Conservation (phyloP, 2,329 filamentous ascomycete species). For the Aspergillus phoenicis region DNA sequence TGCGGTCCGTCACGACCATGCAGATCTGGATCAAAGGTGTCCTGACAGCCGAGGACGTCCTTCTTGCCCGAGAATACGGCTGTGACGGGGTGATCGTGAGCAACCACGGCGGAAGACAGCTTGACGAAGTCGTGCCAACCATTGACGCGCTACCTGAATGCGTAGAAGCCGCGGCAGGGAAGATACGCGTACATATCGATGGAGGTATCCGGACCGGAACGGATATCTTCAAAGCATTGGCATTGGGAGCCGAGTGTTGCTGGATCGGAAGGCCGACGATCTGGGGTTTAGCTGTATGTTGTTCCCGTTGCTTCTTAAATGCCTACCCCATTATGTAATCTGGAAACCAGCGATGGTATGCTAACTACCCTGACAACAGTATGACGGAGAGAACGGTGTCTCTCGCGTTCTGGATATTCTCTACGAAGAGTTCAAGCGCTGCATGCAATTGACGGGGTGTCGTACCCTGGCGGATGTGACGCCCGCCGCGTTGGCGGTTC, state of each 20-base stretch:
- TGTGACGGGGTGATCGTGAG: constrained; percentile 42
- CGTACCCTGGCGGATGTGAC: constrained; percentile 30
- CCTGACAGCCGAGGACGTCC: constrained; percentile 39
- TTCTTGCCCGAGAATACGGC: constrained; percentile 37
- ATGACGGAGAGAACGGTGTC: constrained; percentile 36
- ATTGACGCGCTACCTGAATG: constrained; percentile 39
- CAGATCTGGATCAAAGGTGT: constrained; percentile 41
- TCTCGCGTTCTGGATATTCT: constrained; percentile 35
- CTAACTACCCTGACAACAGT: constrained; percentile 21
- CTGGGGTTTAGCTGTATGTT: constrained; percentile 40
- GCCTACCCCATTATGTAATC: too few species aligned
- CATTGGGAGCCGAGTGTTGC: constrained; percentile 37
- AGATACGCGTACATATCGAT: constrained; percentile 38
- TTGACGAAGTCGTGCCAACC: constrained; percentile 40
- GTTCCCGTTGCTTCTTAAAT: background rate
- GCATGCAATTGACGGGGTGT: constrained; percentile 34
- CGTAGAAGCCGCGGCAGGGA: constrained; percentile 32
- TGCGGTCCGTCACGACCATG: constrained; percentile 52
- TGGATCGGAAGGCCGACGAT: constrained; percentile 37
- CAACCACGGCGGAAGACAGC: constrained; percentile 44
- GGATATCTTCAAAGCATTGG: constrained; percentile 43
- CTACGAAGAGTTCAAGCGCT: constrained; percentile 35
- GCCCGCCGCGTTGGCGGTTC: constrained; percentile 22
- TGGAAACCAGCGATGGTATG: too few species aligned
- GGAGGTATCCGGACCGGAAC: constrained; percentile 38